A percentile compares a stretch with the other conserved stretches of the same genome.
Evolutionary conservation across 1,284 basidiomycete genomes (phyloP).

Genomic region (Porodaedalea pini): DNA sequence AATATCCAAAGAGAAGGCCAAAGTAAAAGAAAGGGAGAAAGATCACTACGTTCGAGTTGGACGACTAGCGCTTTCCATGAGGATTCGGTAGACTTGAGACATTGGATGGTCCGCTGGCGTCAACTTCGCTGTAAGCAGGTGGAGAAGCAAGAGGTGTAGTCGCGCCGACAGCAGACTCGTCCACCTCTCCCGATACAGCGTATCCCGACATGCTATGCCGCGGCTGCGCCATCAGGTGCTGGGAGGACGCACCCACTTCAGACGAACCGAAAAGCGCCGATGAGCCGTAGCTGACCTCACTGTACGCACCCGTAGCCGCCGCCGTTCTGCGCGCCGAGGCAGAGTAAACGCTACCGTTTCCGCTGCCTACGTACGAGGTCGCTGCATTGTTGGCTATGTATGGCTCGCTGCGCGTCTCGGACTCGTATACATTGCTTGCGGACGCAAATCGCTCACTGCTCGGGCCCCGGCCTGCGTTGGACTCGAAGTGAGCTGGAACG

Average conservation of each 20-base stretch:
- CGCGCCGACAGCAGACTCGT: neutral
- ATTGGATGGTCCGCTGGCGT: neutral
- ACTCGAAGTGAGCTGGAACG: neutral
- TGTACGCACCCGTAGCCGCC: neutral
- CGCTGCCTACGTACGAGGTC: neutral
- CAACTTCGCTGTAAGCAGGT: conserved; percentile 8
- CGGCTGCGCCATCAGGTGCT: neutral
- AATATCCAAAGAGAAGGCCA: neutral
- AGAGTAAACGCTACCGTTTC: neutral
- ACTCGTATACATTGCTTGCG: neutral
- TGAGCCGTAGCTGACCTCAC: neutral
- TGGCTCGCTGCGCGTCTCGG: neutral
- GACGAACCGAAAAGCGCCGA: neutral
- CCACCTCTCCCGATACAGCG: neutral
- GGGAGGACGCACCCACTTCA: neutral
- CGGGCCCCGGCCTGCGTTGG: too few species aligned
- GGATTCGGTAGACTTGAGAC: neutral
- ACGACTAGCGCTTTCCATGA: neutral
- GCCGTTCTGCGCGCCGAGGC: neutral
- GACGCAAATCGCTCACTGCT: too few species aligned
- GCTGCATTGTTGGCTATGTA: neutral
- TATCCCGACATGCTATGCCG: neutral
- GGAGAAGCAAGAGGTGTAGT: neutral
- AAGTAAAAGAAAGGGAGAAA: neutral
- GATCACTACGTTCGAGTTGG: neutral